Evolutionary conservation across 257 asterid species (phyloP).

Genomic region (Handroanthus guayacan): DNA sequence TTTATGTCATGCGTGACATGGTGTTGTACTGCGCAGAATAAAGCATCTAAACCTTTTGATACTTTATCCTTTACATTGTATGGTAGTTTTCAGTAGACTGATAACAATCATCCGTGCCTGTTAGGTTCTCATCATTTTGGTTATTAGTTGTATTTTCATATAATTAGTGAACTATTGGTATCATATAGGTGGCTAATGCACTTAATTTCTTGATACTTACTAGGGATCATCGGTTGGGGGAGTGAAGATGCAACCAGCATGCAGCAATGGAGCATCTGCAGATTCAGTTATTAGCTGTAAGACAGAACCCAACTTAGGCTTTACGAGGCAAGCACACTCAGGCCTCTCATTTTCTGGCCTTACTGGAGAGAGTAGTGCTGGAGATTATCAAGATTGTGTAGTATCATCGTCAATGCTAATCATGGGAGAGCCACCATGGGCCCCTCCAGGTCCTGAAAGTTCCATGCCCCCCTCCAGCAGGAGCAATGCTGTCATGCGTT

Average conservation of each 20-base stretch:
- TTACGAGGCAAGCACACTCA: constrained; percentile 58
- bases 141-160: not conserved
- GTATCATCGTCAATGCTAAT: constrained; percentile 66
- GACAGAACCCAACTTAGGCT: constrained; percentile 76
- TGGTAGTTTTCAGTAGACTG: not conserved
- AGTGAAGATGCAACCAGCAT: constrained; percentile 64
- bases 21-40: not conserved
- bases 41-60: not conserved
- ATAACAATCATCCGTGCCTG: not conserved
- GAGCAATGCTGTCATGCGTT: constrained; percentile 87
- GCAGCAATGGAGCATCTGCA: constrained; percentile 85
- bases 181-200: constrained; percentile 9
- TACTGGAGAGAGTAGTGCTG: constrained; percentile 68
- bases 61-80: constrained; percentile 4
- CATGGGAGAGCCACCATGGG: constrained; percentile 80
- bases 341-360: constrained; percentile 75
- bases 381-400: constrained; percentile 77
- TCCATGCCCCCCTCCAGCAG: constrained; percentile 66
- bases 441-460: constrained; percentile 65
- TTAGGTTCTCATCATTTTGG: not conserved
- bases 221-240: constrained; percentile 65
- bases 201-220: constrained; percentile 25
- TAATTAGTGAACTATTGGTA: not conserved
- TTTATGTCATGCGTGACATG: not conserved
- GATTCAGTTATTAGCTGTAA: constrained; percentile 81